Percentiles rank a stretch among this genome's conserved stretches.
phyloP scores from a whole-genome alignment of 352 stramenopile genomes.

The Phytopythium sindhum region DNA sequence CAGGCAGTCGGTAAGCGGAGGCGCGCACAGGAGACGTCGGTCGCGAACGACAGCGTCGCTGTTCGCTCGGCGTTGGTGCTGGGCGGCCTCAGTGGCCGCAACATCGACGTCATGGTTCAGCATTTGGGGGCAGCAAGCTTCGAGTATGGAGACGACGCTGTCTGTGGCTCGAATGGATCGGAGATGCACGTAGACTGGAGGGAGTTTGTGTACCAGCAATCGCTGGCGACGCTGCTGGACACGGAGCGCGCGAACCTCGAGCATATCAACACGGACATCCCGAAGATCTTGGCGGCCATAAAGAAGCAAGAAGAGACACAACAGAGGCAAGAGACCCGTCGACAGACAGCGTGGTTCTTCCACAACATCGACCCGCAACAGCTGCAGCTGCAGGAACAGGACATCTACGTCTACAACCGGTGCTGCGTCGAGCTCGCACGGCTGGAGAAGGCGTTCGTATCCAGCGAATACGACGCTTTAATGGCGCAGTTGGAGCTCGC shows the following conservation, averaged over 20 bases:
- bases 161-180: no score
- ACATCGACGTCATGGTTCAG: conserved; percentile 4
- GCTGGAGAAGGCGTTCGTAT: conserved; percentile 28
- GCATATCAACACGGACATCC: conserved; percentile 17
- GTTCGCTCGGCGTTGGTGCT: background rate
- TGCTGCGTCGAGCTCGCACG: conserved; percentile 35
- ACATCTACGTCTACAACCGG: conserved; percentile 42
- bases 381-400: conserved; percentile 33
- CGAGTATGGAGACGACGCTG: no score
- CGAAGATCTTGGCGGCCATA: conserved; percentile 9
- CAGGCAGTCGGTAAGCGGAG: background rate
- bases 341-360: conserved; percentile 24
- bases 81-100: background rate
- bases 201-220: conserved; percentile 32
- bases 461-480: conserved; percentile 30
- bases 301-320: background rate
- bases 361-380: conserved; percentile 24
- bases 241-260: conserved; percentile 22
- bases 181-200: conserved; percentile 6
- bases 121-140: background rate
- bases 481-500: conserved; percentile 28
- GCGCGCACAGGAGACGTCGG: background rate
- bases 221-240: conserved; percentile 12
- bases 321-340: background rate
- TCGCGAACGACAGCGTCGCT: background rate